phyloP scores from a whole-genome alignment of 2,329 filamentous ascomycete species.

The Magnaporthales sp. region DNA sequence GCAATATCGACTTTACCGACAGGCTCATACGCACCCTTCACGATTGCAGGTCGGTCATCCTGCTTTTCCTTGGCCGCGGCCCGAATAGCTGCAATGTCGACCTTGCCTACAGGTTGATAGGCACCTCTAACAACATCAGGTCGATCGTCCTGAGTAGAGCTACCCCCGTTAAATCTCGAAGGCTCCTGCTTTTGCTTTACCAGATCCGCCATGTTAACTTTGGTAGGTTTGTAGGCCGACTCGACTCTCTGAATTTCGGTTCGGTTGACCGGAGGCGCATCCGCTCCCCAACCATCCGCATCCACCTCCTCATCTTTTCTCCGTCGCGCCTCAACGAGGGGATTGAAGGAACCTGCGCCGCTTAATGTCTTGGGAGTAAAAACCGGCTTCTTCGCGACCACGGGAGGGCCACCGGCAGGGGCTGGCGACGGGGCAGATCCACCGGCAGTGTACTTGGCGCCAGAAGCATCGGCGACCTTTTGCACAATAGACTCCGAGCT shows the following conservation, averaged over 20 bases:
- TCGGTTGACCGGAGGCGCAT: constrained; percentile 85
- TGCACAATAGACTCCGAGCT: constrained; percentile 81
- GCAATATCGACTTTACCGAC: constrained; percentile 96
- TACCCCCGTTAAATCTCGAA: constrained; percentile 44
- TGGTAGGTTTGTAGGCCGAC: constrained; percentile 88
- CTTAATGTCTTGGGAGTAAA: constrained; percentile 66
- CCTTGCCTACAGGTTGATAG: constrained; percentile 92
- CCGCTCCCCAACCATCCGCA: constrained; percentile 86
- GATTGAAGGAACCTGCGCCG: constrained; percentile 47
- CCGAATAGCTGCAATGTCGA: constrained; percentile 91
- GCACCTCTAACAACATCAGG: constrained; percentile 69
- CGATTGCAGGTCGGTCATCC: constrained; percentile 73
- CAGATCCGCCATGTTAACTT: constrained; percentile 85
- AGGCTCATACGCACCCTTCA: constrained; percentile 92
- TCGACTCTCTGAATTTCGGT: constrained; percentile 86
- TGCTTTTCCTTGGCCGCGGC: constrained; percentile 58
- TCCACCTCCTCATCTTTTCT: constrained; percentile 54
- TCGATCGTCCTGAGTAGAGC: constrained; percentile 33
- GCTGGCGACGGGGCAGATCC: constrained; percentile 44
- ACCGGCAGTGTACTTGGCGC: constrained; percentile 81
- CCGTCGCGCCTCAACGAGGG: constrained; percentile 57
- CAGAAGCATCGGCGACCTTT: constrained; percentile 90
- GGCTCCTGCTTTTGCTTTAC: constrained; percentile 63
- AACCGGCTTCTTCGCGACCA: constrained; percentile 79
- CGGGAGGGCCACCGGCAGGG: constrained; percentile 45